Evolutionary conservation across 2,329 filamentous ascomycete species (phyloP).

Genomic region (Trichothecium roseum): DNA sequence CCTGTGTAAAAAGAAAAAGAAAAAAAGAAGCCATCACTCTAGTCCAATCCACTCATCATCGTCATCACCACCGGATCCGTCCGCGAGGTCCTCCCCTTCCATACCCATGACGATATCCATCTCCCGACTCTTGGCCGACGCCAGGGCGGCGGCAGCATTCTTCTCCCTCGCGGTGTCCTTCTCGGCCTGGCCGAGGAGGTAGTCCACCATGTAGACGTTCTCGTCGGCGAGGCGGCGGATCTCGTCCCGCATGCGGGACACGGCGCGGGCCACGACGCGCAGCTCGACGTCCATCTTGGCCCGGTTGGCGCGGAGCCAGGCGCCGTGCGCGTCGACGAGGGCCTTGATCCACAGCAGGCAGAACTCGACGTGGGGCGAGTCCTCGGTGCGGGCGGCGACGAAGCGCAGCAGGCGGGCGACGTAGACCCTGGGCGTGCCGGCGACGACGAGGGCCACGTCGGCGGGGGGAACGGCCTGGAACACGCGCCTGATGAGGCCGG

Average conservation of each 20-base stretch:
- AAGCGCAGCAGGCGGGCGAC: constrained; percentile 77
- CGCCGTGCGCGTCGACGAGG: constrained; percentile 69
- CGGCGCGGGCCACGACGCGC: constrained; percentile 68
- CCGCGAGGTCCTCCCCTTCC: constrained; percentile 20
- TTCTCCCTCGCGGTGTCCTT: constrained; percentile 12
- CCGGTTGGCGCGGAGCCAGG: constrained; percentile 72
- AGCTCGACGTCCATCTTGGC: constrained; percentile 76
- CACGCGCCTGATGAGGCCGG: constrained; percentile 68
- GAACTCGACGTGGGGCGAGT: constrained; percentile 89
- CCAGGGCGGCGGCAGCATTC: not conserved
- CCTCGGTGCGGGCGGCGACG: constrained; percentile 77
- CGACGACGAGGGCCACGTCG: constrained; percentile 69
- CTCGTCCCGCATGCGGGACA: constrained; percentile 72
- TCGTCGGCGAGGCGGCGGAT: constrained; percentile 75
- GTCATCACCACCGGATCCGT: constrained; percentile 27
- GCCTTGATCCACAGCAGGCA: constrained; percentile 89
- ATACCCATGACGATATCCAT: constrained; percentile 19
- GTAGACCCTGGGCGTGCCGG: constrained; percentile 74
- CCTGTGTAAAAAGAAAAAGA: too few species aligned
- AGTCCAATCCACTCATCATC: constrained; percentile 37
- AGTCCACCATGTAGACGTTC: constrained; percentile 84
- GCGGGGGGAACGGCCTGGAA: constrained; percentile 72
- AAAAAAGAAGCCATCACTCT: too few species aligned
- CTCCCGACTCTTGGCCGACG: constrained; percentile 9
- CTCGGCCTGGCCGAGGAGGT: constrained; percentile 49